Evolutionary conservation across 345 rosid species (phyloP).

Genomic region (Populus davidiana): DNA sequence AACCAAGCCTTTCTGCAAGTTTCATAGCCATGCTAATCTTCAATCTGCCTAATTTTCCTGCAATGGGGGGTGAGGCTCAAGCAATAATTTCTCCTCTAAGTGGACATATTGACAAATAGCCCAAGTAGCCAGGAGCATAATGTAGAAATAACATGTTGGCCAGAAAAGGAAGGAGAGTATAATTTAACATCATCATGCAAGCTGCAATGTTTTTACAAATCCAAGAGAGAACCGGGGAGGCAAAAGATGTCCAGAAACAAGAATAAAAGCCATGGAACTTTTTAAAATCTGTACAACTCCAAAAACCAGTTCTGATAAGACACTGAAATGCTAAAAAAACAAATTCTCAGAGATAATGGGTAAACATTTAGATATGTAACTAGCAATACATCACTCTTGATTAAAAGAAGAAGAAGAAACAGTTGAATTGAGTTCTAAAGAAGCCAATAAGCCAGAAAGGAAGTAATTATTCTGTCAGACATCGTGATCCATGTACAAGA

Average conservation of each 20-base stretch:
- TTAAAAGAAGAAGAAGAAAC: no score
- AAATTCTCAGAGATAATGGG: neutral
- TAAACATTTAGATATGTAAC: neutral
- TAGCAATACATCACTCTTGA: neutral
- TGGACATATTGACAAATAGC: neutral
- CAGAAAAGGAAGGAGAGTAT: neutral
- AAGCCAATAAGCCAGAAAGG: neutral
- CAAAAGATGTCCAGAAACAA: neutral
- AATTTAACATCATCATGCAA: neutral
- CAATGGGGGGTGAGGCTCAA: no score
- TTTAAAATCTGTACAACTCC: neutral
- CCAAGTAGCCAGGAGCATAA: neutral
- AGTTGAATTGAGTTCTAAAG: neutral
- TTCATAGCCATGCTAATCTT: neutral
- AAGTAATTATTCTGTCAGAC: neutral
- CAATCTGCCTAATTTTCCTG: neutral
- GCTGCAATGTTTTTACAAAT: neutral
- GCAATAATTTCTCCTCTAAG: no score
- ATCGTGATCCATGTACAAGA: neutral
- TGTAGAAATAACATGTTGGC: neutral
- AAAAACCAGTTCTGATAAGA: neutral
- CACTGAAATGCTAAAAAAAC: neutral
- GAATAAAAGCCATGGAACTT: neutral
- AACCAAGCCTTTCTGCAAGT: neutral
- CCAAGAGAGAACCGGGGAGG: neutral